Evolutionary conservation across 2,329 filamentous ascomycete species (phyloP).

Genomic region (Apiospora malaysiana): DNA sequence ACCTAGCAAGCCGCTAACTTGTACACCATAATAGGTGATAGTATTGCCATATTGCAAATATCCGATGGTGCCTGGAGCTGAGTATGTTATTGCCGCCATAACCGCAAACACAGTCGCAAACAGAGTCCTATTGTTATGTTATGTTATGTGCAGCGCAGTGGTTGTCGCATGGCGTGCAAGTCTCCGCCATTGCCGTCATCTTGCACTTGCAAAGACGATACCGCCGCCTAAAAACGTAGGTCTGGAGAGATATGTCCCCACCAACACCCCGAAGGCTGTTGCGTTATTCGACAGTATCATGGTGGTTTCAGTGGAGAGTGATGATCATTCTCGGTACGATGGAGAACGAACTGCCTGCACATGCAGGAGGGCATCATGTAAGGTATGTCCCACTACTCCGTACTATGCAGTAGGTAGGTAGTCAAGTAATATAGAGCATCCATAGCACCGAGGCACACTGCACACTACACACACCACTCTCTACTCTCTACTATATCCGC

Average conservation of each 20-base stretch:
- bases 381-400: neutral
- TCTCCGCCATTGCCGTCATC: constrained; percentile 11
- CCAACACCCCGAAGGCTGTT: neutral
- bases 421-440: neutral
- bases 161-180: neutral
- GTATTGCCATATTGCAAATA: neutral
- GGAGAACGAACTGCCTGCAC: neutral
- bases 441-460: too few species aligned
- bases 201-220: neutral
- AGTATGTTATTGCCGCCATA: neutral
- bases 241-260: neutral
- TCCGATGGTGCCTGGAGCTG: neutral
- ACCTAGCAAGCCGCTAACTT: neutral
- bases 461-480: too few species aligned
- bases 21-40: neutral
- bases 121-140: neutral
- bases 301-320: constrained; percentile 2
- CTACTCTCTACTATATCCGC: neutral
- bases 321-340: neutral
- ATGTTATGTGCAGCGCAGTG: neutral
- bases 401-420: neutral
- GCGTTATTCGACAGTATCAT: neutral
- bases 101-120: constrained; percentile 1
- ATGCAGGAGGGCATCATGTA: constrained; percentile 9
- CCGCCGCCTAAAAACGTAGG: neutral